These are phyloP conservation scores for Auriscalpium orientale DNA, from an alignment of 768 basidiomycete species.

Conservation along the genomic window DNA sequence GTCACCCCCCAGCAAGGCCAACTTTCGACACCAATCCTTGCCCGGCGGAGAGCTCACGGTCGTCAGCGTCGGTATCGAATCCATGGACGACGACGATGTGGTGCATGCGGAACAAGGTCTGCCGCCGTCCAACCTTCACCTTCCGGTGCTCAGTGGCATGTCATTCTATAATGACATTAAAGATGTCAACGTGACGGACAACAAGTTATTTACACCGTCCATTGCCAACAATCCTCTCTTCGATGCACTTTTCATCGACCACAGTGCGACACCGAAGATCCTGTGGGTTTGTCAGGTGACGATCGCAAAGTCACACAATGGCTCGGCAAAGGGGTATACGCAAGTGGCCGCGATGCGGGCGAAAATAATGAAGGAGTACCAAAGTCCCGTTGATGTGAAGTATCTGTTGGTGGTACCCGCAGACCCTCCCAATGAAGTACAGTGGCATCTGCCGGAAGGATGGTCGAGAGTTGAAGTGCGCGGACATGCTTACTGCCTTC, in stretches of 20 bases:
- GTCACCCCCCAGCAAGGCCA: neutral
- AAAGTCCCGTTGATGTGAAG: neutral
- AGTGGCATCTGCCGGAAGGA: neutral
- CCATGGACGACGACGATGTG: neutral
- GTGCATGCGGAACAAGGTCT: neutral
- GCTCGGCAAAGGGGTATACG: neutral
- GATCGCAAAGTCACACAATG: neutral
- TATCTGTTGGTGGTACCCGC: neutral
- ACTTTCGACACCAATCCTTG: neutral
- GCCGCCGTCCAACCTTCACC: neutral
- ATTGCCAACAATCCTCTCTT: neutral
- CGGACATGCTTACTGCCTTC: neutral
- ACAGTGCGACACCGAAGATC: neutral
- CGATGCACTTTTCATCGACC: neutral
- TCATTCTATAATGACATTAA: neutral
- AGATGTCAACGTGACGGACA: neutral
- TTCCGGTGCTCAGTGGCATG: neutral
- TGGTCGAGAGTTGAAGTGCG: neutral
- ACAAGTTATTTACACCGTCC: neutral
- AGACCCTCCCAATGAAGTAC: neutral
- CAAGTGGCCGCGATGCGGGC: neutral
- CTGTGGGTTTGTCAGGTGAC: neutral
- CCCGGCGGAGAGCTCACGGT: neutral
- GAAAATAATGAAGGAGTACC: neutral
- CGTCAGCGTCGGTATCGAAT: neutral